A percentile compares a stretch with the other conserved stretches of the same genome.
Evolutionary conservation across 1,284 basidiomycete genomes (phyloP).

Genomic region (Ustanciosporium gigantosporum): DNA sequence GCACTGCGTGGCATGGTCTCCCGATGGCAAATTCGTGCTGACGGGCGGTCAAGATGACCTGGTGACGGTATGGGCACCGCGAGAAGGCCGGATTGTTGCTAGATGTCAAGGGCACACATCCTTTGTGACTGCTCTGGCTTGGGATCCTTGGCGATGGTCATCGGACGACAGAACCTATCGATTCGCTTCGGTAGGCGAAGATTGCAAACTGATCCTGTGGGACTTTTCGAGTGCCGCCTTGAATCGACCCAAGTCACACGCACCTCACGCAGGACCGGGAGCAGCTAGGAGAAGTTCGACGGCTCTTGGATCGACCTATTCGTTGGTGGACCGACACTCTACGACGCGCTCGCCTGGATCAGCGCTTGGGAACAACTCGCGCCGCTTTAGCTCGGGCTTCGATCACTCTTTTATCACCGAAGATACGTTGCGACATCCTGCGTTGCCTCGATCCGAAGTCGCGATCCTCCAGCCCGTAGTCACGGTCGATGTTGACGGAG

Average conservation of each 20-base stretch:
- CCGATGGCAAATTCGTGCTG: conserved; percentile 87
- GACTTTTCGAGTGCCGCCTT: conserved; percentile 51
- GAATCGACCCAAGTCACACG: conserved; percentile 38
- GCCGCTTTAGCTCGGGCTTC: conserved; percentile 4
- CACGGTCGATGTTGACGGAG: conserved; percentile 26
- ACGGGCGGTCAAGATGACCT: conserved; percentile 91
- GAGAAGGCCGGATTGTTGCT: conserved; percentile 71
- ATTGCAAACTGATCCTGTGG: conserved; percentile 54
- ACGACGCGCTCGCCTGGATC: conserved; percentile 10
- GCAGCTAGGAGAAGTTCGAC: conserved; percentile 8
- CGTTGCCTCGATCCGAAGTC: conserved; percentile 84
- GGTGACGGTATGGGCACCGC: conserved; percentile 67
- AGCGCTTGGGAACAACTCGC: conserved; percentile 1
- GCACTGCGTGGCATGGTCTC: conserved; percentile 88
- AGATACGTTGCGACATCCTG: conserved; percentile 74
- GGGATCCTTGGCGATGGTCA: conserved; percentile 74
- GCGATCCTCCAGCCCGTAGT: conserved; percentile 87
- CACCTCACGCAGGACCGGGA: conserved; percentile 3
- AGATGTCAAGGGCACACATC: conserved; percentile 95
- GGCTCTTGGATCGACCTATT: conserved; percentile 33
- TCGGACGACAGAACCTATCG: conserved; percentile 63
- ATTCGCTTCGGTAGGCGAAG: conserved; percentile 55
- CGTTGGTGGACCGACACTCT: conserved; percentile 23
- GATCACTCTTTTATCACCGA: conserved; percentile 21
- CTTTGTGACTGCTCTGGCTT: conserved; percentile 85